Evolutionary conservation across 495 filamentous ascomycete species (phyloP).

Genomic region (Aspergillus biplanus): DNA sequence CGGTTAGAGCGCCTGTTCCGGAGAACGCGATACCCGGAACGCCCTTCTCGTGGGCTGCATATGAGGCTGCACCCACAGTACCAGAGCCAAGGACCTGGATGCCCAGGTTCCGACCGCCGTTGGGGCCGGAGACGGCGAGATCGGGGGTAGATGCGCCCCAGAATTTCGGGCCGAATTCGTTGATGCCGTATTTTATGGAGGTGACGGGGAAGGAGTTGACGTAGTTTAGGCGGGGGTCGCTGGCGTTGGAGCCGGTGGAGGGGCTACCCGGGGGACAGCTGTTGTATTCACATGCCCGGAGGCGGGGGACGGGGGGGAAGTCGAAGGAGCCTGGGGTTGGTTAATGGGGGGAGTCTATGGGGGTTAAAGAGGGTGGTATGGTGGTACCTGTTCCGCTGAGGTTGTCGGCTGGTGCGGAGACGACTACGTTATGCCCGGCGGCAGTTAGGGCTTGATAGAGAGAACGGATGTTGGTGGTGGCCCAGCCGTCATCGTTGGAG

Average conservation of each 20-base stretch:
- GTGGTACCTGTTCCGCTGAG: constrained; percentile 60
- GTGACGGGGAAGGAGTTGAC: constrained; percentile 71
- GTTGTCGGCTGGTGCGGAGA: constrained; percentile 67
- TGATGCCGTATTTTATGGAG: constrained; percentile 63
- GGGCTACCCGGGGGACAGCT: constrained; percentile 60
- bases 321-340: constrained; percentile 53
- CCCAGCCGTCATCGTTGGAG: constrained; percentile 74
- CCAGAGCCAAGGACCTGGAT: constrained; percentile 57
- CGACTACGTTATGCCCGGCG: constrained; percentile 59
- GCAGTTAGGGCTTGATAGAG: constrained; percentile 54
- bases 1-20: constrained; percentile 52
- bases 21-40: constrained; percentile 69
- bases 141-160: constrained; percentile 52
- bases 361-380: background rate
- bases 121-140: constrained; percentile 65
- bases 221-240: constrained; percentile 62
- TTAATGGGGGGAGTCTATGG: background rate
- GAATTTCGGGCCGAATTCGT: constrained; percentile 51
- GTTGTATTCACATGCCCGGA: constrained; percentile 55
- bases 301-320: constrained; percentile 44
- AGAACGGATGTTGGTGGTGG: constrained; percentile 62
- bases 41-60: constrained; percentile 53
- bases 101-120: constrained; percentile 62
- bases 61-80: constrained; percentile 62
- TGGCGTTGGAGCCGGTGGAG: constrained; percentile 56